A percentile compares a stretch with the other conserved stretches of the same genome.
Evolutionary conservation across 257 asterid species (phyloP).

Genomic region (Cynanchum wilfordii): DNA sequence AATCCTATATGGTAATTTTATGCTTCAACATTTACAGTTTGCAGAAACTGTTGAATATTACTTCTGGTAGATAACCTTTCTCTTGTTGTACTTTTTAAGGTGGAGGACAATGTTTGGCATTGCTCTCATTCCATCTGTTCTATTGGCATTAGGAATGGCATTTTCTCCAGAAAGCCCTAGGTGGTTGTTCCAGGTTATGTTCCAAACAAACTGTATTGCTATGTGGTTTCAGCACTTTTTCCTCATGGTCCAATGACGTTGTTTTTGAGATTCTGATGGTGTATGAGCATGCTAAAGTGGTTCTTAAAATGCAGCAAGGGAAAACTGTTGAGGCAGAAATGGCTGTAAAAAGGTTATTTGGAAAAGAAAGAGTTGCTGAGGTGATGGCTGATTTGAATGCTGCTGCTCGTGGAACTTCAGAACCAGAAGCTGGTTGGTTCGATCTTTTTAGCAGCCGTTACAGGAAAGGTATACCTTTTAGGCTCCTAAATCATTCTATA

Average conservation of each 20-base stretch:
- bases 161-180: constrained; percentile 97
- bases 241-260: background rate
- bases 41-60: background rate
- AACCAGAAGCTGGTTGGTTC: constrained; percentile 89
- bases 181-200: constrained; percentile 80
- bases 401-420: constrained; percentile 65
- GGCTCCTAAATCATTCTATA: background rate
- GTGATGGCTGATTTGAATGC: constrained; percentile 76
- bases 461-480: constrained; percentile 60
- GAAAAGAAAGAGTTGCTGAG: constrained; percentile 88
- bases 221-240: constrained; percentile 3
- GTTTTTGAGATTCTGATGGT: constrained; percentile 12
- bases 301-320: constrained; percentile 61
- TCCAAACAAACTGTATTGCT: background rate
- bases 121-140: constrained; percentile 67
- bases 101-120: constrained; percentile 97
- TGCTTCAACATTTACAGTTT: constrained; percentile 10
- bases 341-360: constrained; percentile 61
- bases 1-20: constrained; percentile 74
- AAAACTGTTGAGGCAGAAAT: constrained; percentile 61
- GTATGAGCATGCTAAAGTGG: constrained; percentile 17
- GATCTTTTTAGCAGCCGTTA: constrained; percentile 93
- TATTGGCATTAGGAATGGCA: constrained; percentile 86
- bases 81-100: constrained; percentile 39
- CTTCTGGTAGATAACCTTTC: background rate